Conservation (phyloP, 345 rosid species). For the Gynandropsis gynandra region DNA sequence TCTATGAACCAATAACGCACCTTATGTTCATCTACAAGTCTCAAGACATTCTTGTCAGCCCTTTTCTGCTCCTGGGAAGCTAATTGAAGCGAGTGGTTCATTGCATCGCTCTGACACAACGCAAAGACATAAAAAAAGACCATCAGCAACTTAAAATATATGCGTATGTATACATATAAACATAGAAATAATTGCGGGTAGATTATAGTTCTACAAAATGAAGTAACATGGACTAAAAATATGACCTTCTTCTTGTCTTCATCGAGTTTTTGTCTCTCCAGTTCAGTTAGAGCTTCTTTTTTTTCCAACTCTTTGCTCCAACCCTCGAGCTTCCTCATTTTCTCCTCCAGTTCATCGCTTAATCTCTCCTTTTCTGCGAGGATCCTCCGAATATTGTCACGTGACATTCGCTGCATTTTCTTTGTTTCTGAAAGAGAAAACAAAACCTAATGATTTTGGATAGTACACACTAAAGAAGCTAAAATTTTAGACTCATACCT, state of each 20-base stretch:
- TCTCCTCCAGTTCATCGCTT: constrained; percentile 49
- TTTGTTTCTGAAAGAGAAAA: constrained; percentile 52
- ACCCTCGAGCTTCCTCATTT: constrained; percentile 42
- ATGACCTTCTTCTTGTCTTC: constrained; percentile 76
- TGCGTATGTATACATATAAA: not conserved
- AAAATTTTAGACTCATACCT: no score
- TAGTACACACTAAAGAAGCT: no score
- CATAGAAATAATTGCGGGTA: constrained; percentile 1
- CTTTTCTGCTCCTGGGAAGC: constrained; percentile 76
- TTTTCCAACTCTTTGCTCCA: constrained; percentile 71
- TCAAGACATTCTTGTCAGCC: constrained; percentile 64
- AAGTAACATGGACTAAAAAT: not conserved
- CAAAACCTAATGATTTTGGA: not conserved
- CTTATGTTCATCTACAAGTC: constrained; percentile 78
- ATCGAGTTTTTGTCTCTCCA: constrained; percentile 74
- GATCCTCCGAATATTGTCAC: constrained; percentile 53
- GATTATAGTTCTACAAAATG: not conserved
- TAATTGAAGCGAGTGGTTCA: constrained; percentile 55
- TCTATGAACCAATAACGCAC: constrained; percentile 25
- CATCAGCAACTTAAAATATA: constrained; percentile 16
- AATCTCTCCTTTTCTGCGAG: constrained; percentile 59
- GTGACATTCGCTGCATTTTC: constrained; percentile 67
- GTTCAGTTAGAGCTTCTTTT: constrained; percentile 70
- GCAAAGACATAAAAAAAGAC: constrained; percentile 13
- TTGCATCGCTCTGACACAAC: constrained; percentile 43